A percentile compares a stretch with the other conserved stretches of the same genome.
These are phyloP conservation scores for Massospora cicadina DNA, from an alignment of 371 early-diverging fungal genomes.

Conservation along the genomic window DNA sequence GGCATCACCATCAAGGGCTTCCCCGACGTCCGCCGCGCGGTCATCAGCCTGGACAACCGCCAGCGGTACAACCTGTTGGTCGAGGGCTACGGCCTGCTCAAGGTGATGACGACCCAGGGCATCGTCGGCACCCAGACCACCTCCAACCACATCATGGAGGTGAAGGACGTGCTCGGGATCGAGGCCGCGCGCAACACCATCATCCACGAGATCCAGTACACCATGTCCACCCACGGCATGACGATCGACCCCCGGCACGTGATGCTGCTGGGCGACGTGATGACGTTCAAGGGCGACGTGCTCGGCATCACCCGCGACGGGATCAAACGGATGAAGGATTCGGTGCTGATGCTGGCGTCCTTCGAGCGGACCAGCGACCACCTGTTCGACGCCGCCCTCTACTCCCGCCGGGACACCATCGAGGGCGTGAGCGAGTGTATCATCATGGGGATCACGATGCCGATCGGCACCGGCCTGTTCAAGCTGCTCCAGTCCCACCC, in stretches of 20 bases:
- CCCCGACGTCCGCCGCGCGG: conserved; percentile 68
- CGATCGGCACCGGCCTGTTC: conserved; percentile 94
- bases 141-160: conserved; percentile 93
- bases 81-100: conserved; percentile 87
- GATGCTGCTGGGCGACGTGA: conserved; percentile 96
- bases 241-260: conserved; percentile 96
- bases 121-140: conserved; percentile 64
- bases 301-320: conserved; percentile 98
- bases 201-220: conserved; percentile 70
- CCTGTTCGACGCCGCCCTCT: conserved; percentile 94
- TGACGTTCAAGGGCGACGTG: conserved; percentile 97
- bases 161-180: conserved; percentile 84
- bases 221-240: conserved; percentile 88
- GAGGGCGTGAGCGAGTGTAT: conserved; percentile 98
- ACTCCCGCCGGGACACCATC: conserved; percentile 78
- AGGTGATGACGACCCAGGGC: conserved; percentile 81
- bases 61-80: conserved; percentile 48
- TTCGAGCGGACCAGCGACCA: conserved; percentile 99
- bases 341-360: conserved; percentile 98
- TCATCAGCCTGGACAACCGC: conserved; percentile 52
- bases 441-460: conserved; percentile 97
- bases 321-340: conserved; percentile 97
- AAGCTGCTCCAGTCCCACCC: conserved; percentile 51
- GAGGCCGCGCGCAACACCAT: conserved; percentile 88
- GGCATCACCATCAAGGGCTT: conserved; percentile 69